Evolutionary conservation across 2,329 filamentous ascomycete genomes (phyloP), one percentile per base, ranked within the genome.

Genomic region (Fusarium sp.): DNA sequence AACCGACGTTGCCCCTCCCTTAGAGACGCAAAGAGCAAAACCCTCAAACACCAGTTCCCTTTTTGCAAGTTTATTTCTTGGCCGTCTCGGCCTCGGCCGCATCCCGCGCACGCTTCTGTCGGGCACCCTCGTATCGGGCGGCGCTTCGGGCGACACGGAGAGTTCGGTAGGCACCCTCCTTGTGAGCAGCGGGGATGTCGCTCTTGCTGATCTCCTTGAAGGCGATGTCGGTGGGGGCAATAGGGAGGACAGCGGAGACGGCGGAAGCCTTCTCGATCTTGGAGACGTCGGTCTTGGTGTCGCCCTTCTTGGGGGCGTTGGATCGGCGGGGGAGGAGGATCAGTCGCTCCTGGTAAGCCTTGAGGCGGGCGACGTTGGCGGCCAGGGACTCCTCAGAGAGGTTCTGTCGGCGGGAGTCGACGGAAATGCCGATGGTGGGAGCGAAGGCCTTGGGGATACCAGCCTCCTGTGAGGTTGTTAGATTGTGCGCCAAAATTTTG

Each of bases 281-380:
- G 81, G 83, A 83, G 75, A 86, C 79, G 84, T 96, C 90, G 90
- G 95, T 92, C 81, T 92, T 92, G 83, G 91, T 91, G 85, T 97
- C 93, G 83, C 92, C 92, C 82, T 91, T 91, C 93, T 97, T 97
- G 86, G 91, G 89, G 86, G 96, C 90, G 85, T 94, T 94, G 82
- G 89, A 89, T 85, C 93, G 93, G 88, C 93, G 93, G 82, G 96
- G 96, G 89, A 99, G 97, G 82, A 99, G 89, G 83, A 99, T 97
- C 80, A 99, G 87, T 81, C 93, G 93, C 81, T 91, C 89, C 87
- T 91, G 92, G 93, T 97, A 99, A 82, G 93, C 93, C 90, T 97
- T 94, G 81, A 99, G 93, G 81, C 96, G 96, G 83, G 92, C 92
- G 78, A 99, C 95, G 86, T 99, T 99, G 88, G 88, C 88, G 83